Percentiles rank a stretch among this genome's conserved stretches.
Evolutionary conservation across 1,139 yeast genomes (phyloP).

Genomic region (Tardiomyces blankii): DNA sequence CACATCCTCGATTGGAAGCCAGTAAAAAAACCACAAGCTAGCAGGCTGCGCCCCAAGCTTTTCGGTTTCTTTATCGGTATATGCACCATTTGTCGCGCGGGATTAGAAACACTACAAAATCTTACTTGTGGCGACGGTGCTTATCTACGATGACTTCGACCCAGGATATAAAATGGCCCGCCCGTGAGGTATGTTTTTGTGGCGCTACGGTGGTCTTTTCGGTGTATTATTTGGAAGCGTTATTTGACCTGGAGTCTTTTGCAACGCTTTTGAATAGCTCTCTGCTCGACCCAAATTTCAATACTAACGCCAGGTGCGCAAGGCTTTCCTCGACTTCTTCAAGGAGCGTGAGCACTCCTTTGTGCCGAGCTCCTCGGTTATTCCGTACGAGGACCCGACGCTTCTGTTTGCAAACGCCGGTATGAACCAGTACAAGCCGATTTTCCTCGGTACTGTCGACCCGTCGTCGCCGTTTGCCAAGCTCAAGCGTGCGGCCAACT

Average conservation of each 20-base stretch:
- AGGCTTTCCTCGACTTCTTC: constrained; percentile 77
- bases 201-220: too few species aligned
- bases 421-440: constrained; percentile 97
- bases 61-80: not conserved
- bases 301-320: constrained; percentile 45
- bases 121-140: not conserved
- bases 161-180: not conserved
- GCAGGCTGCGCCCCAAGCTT: too few species aligned
- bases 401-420: constrained; percentile 94
- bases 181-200: not conserved
- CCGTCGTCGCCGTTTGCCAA: constrained; percentile 80
- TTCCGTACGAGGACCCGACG: constrained; percentile 97
- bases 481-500: constrained; percentile 82
- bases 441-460: constrained; percentile 92
- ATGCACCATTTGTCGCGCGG: not conserved
- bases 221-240: too few species aligned
- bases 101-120: not conserved
- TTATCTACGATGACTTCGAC: not conserved
- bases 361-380: constrained; percentile 88
- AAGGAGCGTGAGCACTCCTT: constrained; percentile 56
- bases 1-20: too few species aligned
- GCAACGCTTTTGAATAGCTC: too few species aligned
- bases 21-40: too few species aligned
- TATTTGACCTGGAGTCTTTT: too few species aligned
- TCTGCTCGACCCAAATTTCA: too few species aligned